phyloP scores from a whole-genome alignment of 805 yeast genomes.

The Zygosaccharomyces pseudorouxii region DNA sequence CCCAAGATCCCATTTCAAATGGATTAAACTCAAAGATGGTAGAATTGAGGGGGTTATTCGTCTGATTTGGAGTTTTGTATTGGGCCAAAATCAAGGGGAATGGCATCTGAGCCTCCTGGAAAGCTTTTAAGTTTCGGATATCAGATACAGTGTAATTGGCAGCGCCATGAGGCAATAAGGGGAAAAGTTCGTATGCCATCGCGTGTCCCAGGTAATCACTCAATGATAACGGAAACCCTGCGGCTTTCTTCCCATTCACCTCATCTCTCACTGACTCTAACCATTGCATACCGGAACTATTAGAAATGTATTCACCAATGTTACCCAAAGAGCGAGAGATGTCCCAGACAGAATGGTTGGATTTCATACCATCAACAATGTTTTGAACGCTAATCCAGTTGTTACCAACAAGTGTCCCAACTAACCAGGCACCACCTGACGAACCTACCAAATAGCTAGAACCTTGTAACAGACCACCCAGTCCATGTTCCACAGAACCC shows the following conservation, averaged over 20 bases:
- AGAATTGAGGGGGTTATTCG: conserved; percentile 56
- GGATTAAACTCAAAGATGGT: conserved; percentile 65
- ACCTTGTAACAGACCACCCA: conserved; percentile 72
- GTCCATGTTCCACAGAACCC: conserved; percentile 48
- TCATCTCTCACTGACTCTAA: conserved; percentile 53
- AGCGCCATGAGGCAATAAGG: conserved; percentile 52
- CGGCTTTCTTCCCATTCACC: conserved; percentile 47
- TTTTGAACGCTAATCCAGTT: conserved; percentile 69
- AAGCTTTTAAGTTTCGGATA: conserved; percentile 56
- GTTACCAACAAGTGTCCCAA: conserved; percentile 63
- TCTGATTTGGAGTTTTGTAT: conserved; percentile 61
- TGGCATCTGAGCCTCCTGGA: conserved; percentile 60
- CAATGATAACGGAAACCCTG: conserved; percentile 63
- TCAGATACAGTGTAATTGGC: conserved; percentile 57
- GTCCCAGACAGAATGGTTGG: conserved; percentile 59
- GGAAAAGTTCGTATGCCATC: conserved; percentile 69
- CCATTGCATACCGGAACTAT: conserved; percentile 47
- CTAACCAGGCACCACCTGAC: conserved; percentile 82
- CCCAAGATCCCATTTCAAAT: conserved; percentile 84
- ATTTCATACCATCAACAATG: conserved; percentile 40
- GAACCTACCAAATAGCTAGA: conserved; percentile 70
- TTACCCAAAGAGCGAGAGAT: conserved; percentile 51
- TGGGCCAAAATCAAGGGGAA: conserved; percentile 64
- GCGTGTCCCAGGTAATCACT: conserved; percentile 82
- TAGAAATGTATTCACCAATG: conserved; percentile 51